phyloP scores from a whole-genome alignment of 192 early-diverging fungal species.

The Radiomyces spectabilis region DNA sequence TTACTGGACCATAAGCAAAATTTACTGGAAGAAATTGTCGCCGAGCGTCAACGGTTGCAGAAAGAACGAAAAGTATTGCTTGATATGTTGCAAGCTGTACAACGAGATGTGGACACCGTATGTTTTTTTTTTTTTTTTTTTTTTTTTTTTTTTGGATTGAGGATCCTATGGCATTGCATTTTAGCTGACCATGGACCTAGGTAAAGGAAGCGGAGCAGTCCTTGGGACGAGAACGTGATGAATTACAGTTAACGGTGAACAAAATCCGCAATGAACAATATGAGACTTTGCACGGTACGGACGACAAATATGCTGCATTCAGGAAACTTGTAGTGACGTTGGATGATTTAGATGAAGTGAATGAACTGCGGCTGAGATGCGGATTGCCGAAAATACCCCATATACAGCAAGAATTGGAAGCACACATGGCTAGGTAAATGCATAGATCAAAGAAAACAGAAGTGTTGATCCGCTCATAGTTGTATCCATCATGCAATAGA shows the following conservation, averaged over 20 bases:
- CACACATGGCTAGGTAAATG: slow-evolving; percentile 21
- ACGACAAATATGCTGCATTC: neutral
- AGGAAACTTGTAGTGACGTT: neutral
- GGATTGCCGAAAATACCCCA: slow-evolving; percentile 21
- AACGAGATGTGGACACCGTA: slow-evolving; percentile 25
- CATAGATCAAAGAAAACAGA: too few relatives aligned
- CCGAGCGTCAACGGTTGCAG: slow-evolving; percentile 14
- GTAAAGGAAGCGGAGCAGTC: slow-evolving; percentile 13
- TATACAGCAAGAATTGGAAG: slow-evolving; percentile 29
- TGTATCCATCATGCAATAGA: neutral
- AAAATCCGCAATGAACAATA: slow-evolving; percentile 16
- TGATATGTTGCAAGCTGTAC: slow-evolving; percentile 25
- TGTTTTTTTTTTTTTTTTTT: neutral
- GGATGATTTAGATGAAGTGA: slow-evolving; percentile 16
- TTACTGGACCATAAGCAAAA: slow-evolving; percentile 16
- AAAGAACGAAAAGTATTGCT: slow-evolving; percentile 21
- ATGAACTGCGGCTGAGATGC: slow-evolving; percentile 9
- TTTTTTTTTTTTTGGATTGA: slow-evolving; percentile 1
- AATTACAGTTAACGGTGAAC: slow-evolving; percentile 11
- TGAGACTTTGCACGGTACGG: slow-evolving; percentile 25
- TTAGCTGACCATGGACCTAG: neutral
- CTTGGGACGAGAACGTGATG: slow-evolving; percentile 18
- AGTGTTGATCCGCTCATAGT: neutral
- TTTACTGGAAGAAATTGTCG: slow-evolving; percentile 20
- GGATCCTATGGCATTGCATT: neutral